Conservation (phyloP, 805 yeast species). For the Ogataea salicorniae region DNA sequence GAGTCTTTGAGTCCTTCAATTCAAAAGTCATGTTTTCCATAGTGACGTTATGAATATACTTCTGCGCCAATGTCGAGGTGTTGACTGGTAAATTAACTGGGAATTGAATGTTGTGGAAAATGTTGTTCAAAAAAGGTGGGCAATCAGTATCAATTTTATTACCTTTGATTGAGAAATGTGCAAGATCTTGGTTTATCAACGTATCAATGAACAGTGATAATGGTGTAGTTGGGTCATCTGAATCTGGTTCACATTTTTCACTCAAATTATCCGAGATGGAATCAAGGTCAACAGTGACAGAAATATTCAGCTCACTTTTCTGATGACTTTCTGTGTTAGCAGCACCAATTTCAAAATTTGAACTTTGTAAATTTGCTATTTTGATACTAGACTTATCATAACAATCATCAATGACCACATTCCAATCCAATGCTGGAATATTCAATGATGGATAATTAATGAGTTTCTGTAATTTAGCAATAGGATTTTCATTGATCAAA, state of each 20-base stretch:
- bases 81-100: conserved; percentile 17
- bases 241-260: conserved; percentile 5
- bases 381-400: conserved; percentile 23
- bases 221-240: conserved; percentile 9
- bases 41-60: conserved; percentile 32
- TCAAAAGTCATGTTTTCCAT: conserved; percentile 33
- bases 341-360: conserved; percentile 8
- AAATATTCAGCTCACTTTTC: conserved; percentile 6
- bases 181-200: conserved; percentile 4
- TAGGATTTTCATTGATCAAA: conserved; percentile 11
- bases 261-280: conserved; percentile 6
- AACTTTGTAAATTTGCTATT: conserved; percentile 22
- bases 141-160: conserved; percentile 1
- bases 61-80: conserved; percentile 6
- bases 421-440: conserved; percentile 36
- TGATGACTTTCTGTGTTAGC: background rate
- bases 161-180: conserved; percentile 10
- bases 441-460: conserved; percentile 9
- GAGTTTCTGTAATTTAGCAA: conserved; percentile 7
- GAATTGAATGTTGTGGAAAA: conserved; percentile 11
- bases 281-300: conserved; percentile 9
- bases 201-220: conserved; percentile 12
- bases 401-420: conserved; percentile 34
- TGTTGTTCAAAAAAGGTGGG: conserved; percentile 7
- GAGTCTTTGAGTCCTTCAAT: conserved; percentile 30